Evolutionary conservation across 163 green algal genomes (phyloP), one percentile per base, ranked within the genome.

Genomic region (Chlamydomonas reinhardtii): DNA sequence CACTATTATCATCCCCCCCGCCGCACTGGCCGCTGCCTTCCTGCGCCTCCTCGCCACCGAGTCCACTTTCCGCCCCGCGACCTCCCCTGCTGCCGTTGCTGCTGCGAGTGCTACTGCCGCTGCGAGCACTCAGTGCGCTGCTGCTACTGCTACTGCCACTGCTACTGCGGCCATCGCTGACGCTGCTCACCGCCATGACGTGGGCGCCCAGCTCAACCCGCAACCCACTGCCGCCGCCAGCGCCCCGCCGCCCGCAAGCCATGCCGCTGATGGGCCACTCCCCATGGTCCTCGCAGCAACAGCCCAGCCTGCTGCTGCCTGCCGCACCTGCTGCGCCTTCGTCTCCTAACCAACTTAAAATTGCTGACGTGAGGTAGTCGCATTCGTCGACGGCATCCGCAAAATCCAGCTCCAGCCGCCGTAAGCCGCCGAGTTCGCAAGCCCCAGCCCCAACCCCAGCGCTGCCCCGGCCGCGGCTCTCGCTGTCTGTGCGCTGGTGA

Each of bases 91-190:
- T 37, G 16, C 69, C 32, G 14, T 52, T 52, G 73, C 73, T 43
- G 43, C 56, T 81, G 22, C 74, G 56, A 22, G 39, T 76, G 11
- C 24, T 32, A 19, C 71, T 34, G 39, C 74, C 56, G 32, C 54
- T 37, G 32, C 74, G 56, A 16, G n/a, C n/a, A n/a, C n/a, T n/a
- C n/a, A n/a, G n/a, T n/a, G n/a, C n/a, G n/a, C 74, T 68, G n/a
- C 71, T 34, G 39, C 74, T 70, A 22, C 54, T 37, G 32, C 74
- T 70, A 22, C 74, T 68, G n/a, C 32, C 71, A 32, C 74, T 81
- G 17, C 34, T n/a, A 52, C 48, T 65, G 12, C 9, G 2, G 48
- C 48, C 39, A n/a, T n/a, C 15, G 73, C 27, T 68, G 14, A 31
- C 27, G 61, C 25, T 31, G 25, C 27, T 64, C 11, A 81, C 56